These are phyloP conservation scores for Pseudocercospora crystallina DNA, from an alignment of 2,329 filamentous ascomycete genomes.

Conservation along the genomic window DNA sequence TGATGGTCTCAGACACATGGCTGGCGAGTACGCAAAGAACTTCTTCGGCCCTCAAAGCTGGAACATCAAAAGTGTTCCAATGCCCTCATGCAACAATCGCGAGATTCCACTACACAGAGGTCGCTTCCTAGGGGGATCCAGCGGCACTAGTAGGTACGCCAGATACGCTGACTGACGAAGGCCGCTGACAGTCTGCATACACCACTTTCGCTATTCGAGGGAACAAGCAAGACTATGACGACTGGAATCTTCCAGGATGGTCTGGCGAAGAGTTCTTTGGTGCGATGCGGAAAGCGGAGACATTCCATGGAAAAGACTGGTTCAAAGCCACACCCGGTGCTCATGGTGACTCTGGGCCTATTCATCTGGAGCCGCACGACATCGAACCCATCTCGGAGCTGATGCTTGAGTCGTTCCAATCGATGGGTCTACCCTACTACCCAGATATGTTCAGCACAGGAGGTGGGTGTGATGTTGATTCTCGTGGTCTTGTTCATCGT, in stretches of 20 bases:
- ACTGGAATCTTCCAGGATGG: slow-evolving; percentile 28
- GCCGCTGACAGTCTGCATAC: too few relatives aligned
- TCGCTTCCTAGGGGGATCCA: slow-evolving; percentile 43
- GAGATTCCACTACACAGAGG: slow-evolving; percentile 44
- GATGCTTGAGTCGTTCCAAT: slow-evolving; percentile 24
- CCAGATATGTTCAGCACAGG: slow-evolving; percentile 36
- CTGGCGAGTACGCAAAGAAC: slow-evolving; percentile 43
- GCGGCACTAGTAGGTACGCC: too few relatives aligned
- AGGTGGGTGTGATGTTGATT: too few relatives aligned
- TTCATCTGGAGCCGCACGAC: slow-evolving; percentile 37
- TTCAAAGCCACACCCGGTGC: slow-evolving; percentile 18
- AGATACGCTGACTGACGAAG: too few relatives aligned
- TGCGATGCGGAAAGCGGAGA: slow-evolving; percentile 28
- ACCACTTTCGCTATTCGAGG: slow-evolving; percentile 46
- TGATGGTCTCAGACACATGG: too few relatives aligned
- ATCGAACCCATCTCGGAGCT: slow-evolving; percentile 36
- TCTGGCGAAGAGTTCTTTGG: slow-evolving; percentile 27
- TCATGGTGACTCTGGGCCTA: slow-evolving; percentile 24
- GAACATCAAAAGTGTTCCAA: slow-evolving; percentile 43
- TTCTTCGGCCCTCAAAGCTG: slow-evolving; percentile 44
- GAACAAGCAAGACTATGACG: slow-evolving; percentile 42
- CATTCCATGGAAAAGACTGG: slow-evolving; percentile 24
- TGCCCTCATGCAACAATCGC: slow-evolving; percentile 41
- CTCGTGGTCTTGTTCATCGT: too few relatives aligned
- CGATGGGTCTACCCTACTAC: slow-evolving; percentile 21